Evolutionary conservation across 352 stramenopile genomes (phyloP).

Genomic region (Pelagophyceae sp.): DNA sequence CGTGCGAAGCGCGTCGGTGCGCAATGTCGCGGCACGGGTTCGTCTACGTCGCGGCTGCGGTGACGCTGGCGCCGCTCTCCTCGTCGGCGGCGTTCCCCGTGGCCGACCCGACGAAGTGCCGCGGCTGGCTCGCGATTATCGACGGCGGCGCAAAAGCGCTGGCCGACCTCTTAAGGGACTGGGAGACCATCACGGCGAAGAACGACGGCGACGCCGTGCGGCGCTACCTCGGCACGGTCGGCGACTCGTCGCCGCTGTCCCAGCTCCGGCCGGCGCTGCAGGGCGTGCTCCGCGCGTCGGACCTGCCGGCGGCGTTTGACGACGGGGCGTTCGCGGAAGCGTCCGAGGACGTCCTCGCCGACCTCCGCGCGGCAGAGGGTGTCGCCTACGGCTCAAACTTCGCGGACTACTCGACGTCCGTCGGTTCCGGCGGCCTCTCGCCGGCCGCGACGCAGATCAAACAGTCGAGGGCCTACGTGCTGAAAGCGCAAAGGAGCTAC

Average conservation of each 20-base stretch:
- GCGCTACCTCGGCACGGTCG: conserved; percentile 12
- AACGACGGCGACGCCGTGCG: conserved; percentile 7
- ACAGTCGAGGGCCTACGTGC: background rate
- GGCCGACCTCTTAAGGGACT: background rate
- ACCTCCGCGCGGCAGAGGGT: background rate
- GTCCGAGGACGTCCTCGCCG: background rate
- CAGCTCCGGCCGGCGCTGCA: background rate
- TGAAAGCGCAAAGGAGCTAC: background rate
- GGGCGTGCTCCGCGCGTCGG: background rate
- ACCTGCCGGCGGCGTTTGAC: background rate
- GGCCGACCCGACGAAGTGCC: background rate
- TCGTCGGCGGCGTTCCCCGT: background rate
- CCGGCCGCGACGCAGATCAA: background rate
- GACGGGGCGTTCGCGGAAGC: conserved; percentile 5
- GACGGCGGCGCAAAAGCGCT: background rate
- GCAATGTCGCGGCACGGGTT: too few relatives aligned
- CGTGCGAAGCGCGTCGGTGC: too few relatives aligned
- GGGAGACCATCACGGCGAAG: background rate
- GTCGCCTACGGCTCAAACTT: background rate
- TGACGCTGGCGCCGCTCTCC: too few relatives aligned
- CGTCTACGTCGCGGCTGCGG: too few relatives aligned
- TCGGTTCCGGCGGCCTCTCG: background rate
- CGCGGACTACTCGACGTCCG: background rate
- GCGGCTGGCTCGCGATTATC: background rate
- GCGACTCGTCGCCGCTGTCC: conserved; percentile 6